Evolutionary conservation across 805 yeast species (phyloP).

Genomic region (Schizosaccharomyces osmophilus): DNA sequence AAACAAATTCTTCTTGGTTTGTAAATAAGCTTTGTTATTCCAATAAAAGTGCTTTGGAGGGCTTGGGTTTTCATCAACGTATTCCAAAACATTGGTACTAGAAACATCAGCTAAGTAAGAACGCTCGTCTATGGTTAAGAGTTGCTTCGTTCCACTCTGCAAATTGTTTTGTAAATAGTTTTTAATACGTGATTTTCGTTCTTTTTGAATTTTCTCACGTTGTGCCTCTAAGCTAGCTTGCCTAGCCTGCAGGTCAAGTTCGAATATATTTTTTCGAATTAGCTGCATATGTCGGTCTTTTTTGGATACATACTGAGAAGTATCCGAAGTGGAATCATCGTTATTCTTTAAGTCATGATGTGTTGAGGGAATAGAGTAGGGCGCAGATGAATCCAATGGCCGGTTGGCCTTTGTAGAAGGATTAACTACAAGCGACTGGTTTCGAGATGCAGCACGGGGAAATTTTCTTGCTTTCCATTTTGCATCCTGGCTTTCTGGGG

Average conservation of each 20-base stretch:
- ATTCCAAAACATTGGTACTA: background rate
- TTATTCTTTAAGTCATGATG: background rate
- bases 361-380: too few species aligned
- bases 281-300: constrained; percentile 10
- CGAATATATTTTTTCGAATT: constrained; percentile 7
- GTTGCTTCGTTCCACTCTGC: constrained; percentile 9
- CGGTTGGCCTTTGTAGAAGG: background rate
- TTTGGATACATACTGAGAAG: constrained; percentile 5
- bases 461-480: too few species aligned
- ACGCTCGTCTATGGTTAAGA: constrained; percentile 6
- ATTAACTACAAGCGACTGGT: constrained; percentile 7
- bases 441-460: constrained; percentile 5
- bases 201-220: constrained; percentile 7
- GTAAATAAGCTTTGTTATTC: background rate
- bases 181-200: constrained; percentile 6
- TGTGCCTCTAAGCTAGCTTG: constrained; percentile 8
- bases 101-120: too few species aligned
- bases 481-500: too few species aligned
- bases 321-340: background rate
- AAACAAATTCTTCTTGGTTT: constrained; percentile 8
- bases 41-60: background rate
- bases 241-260: constrained; percentile 7
- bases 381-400: too few species aligned
- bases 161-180: constrained; percentile 7
- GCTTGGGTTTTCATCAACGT: background rate